These are phyloP conservation scores for Colletotrichum sp. DNA, from an alignment of 2,329 filamentous ascomycete genomes.

Conservation along the genomic window DNA sequence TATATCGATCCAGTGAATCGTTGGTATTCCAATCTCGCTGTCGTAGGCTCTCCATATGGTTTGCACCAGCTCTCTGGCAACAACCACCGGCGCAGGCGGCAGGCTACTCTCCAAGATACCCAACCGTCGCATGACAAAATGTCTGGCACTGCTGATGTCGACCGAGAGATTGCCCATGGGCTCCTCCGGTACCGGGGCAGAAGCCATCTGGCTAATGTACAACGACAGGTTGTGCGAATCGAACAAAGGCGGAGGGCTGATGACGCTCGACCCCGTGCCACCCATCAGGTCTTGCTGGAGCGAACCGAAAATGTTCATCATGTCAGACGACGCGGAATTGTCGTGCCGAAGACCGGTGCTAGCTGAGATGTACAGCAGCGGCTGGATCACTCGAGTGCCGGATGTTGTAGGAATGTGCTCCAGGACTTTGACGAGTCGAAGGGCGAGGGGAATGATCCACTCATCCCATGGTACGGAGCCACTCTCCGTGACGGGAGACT, in stretches of 20 bases:
- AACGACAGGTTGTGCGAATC: conserved; percentile 4
- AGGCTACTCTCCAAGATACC: conserved; percentile 42
- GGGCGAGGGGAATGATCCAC: conserved; percentile 39
- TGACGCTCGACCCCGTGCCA: background rate
- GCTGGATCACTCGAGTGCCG: conserved; percentile 41
- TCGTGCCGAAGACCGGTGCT: conserved; percentile 36
- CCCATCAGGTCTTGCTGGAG: conserved; percentile 18
- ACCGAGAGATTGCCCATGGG: conserved; percentile 30
- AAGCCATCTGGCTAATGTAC: conserved; percentile 23
- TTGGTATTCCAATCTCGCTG: conserved; percentile 33
- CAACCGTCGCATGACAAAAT: conserved; percentile 42
- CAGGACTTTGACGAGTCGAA: conserved; percentile 35
- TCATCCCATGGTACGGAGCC: conserved; percentile 35
- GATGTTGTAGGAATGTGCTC: conserved; percentile 38
- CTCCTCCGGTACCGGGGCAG: background rate
- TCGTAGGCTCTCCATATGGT: conserved; percentile 48
- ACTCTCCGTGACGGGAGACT: conserved; percentile 7
- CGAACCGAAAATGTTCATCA: background rate
- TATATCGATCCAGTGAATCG: conserved; percentile 48
- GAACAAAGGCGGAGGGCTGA: background rate
- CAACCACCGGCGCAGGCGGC: conserved; percentile 44
- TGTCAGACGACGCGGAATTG: conserved; percentile 8
- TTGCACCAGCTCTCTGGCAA: conserved; percentile 46
- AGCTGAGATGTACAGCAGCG: conserved; percentile 40
- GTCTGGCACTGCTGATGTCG: conserved; percentile 41